Evolutionary conservation across 2,329 filamentous ascomycete genomes (phyloP).

Genomic region (Penicillium sp.): DNA sequence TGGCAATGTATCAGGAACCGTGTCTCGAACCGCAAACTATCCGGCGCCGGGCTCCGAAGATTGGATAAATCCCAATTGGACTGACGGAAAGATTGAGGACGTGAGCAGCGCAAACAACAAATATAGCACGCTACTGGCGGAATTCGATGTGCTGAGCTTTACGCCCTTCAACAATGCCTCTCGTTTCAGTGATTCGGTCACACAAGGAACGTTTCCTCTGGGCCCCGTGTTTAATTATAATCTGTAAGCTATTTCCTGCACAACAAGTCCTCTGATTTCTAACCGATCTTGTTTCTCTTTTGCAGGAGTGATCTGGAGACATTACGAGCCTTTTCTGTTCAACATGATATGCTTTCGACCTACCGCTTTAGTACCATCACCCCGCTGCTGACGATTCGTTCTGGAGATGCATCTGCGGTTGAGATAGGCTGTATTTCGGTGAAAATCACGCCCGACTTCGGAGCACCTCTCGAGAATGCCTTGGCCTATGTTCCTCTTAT

Average conservation of each 20-base stretch:
- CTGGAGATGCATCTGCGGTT: constrained; percentile 65
- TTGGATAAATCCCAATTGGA: constrained; percentile 62
- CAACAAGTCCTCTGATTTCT: neutral
- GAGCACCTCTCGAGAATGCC: constrained; percentile 63
- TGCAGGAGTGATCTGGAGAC: constrained; percentile 46
- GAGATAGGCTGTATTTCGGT: constrained; percentile 77
- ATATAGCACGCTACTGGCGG: constrained; percentile 70
- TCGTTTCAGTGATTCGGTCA: constrained; percentile 66
- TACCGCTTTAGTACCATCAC: constrained; percentile 85
- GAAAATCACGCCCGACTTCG: constrained; percentile 81
- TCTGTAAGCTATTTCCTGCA: constrained; percentile 37
- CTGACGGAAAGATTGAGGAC: constrained; percentile 74
- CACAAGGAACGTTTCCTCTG: constrained; percentile 69
- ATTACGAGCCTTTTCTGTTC: constrained; percentile 71
- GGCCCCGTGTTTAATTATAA: constrained; percentile 67
- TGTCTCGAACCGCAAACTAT: constrained; percentile 49
- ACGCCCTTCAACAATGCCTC: constrained; percentile 59
- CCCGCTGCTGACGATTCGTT: constrained; percentile 69
- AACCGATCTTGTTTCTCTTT: neutral
- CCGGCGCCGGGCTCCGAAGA: constrained; percentile 59
- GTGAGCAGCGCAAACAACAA: constrained; percentile 58
- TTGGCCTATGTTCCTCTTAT: constrained; percentile 74
- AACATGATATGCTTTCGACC: constrained; percentile 72
- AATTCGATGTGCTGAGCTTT: constrained; percentile 74
- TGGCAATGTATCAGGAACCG: constrained; percentile 83